These are phyloP conservation scores for Begonia masoniana DNA, from an alignment of 306 rosid species.

Conservation along the genomic window DNA sequence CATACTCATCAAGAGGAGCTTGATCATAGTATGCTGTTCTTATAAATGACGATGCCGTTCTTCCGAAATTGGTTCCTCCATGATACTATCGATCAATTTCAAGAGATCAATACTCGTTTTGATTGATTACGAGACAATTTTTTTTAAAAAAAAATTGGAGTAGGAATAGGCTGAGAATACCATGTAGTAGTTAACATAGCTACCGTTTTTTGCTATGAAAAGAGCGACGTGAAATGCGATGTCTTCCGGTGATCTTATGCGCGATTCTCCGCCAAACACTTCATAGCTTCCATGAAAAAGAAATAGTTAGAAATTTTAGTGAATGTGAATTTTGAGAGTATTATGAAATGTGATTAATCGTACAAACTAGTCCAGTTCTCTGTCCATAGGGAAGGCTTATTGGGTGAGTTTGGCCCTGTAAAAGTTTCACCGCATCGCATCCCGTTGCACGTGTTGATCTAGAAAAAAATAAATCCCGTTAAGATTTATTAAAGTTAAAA, in stretches of 20 bases:
- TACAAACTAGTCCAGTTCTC: slow-evolving; percentile 96
- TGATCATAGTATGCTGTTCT: slow-evolving; percentile 13
- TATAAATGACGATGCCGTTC: slow-evolving; percentile 7
- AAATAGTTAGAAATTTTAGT: background rate
- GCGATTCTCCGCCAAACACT: slow-evolving; percentile 52
- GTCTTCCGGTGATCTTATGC: slow-evolving; percentile 63
- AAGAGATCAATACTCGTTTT: too few relatives aligned
- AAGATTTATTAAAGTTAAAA: too few relatives aligned
- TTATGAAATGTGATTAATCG: background rate
- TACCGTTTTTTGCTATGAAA: slow-evolving; percentile 70
- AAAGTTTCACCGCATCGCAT: slow-evolving; percentile 63
- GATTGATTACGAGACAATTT: too few relatives aligned
- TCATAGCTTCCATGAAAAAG: slow-evolving; percentile 38
- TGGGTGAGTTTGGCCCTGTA: slow-evolving; percentile 70
- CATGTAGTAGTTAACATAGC: slow-evolving; percentile 81
- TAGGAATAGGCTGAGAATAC: background rate
- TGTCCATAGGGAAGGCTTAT: slow-evolving; percentile 79
- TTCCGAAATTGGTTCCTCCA: slow-evolving; percentile 17
- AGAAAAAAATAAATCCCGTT: background rate
- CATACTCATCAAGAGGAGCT: slow-evolving; percentile 13
- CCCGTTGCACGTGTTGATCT: slow-evolving; percentile 72
- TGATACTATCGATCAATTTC: slow-evolving; percentile 5
- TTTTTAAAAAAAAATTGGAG: too few relatives aligned
- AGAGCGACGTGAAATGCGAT: slow-evolving; percentile 72
- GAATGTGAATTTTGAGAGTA: background rate